Base-by-base conservation (phyloP, 2,329 filamentous ascomycete genomes). In the Drechslerella coelobrocha region DNA sequence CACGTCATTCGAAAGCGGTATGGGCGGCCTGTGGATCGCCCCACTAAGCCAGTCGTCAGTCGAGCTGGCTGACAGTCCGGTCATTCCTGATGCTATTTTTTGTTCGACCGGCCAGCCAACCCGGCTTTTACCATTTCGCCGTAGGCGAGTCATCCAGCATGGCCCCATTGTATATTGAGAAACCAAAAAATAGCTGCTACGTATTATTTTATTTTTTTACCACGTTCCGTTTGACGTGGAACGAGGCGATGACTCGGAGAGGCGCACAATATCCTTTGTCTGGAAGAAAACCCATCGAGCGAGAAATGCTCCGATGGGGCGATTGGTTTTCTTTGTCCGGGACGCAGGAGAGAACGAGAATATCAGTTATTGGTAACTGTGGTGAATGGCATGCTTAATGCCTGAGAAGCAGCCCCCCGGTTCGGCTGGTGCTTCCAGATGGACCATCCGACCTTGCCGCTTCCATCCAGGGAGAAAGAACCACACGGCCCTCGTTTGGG, bases 1-100 rank as follows among this genome's bases (percentile, higher is more conserved):
- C 65, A 69, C 65, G 65, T 69, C 65, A 69, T 69, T 57, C 48
- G 43, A 68, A 62, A 61, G 55, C 23, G 55, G 62, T 60, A 54
- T 68, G 47, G 39, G 54, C n/a, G n/a, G 47, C 54, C 17, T 39
- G 55, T 56, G 62, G 55, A 60, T 62, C 65, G 60, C 65, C 60
- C 63, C 63, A 68, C 63, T 47, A 14, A 14, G 56, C 29, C 6
- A 45, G 21, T 43, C 47, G 2, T 21, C 29, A 51, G 43, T 10
- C 24, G 24, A 45, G n/a, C 8, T 50, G 17, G 61, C 17, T 21
- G 45, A 21, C 57, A 29, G 19, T 27, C 41, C 39, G 55, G 48
- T 23, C 62, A 60, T 60, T 31, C 39, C 43, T 50, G 39, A n/a
- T 68, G 23, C 65, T 69, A 61, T 57, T 62, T 62, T 57, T 53